Base-by-base conservation (phyloP, 1,139 yeast species). In the Candida tunisiensis region DNA sequence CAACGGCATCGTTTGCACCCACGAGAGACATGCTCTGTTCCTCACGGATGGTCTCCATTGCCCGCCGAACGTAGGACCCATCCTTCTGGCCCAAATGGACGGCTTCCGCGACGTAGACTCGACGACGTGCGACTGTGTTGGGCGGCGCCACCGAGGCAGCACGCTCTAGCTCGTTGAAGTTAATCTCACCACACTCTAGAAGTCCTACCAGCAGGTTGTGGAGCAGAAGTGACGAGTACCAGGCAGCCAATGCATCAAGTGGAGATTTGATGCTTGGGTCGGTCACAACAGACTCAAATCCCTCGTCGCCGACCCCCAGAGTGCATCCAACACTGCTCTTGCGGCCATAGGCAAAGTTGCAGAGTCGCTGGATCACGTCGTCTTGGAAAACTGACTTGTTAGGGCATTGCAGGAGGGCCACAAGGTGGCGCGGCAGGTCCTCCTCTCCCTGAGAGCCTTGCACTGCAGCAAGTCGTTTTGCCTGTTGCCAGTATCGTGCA, bases 221-320 rank as follows among this genome's bases (percentile, higher is more conserved):
- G 9, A 45, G 37, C 16, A 38, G 31, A 18, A 37, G 33, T 29
- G 42, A 35, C 8, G 53, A 40, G 31, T 40, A 37, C 41, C 49
- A 43, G 15, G 47, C 47, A n/a, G 51, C 46, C 28, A 47, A 28
- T 4, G 42, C 41, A 27, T 51, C 56, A 8, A 45, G 34, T 10
- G 45, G 40, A 3, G 51, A 35, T 18, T 41, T 39, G 21, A 49
- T 32, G 10, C 44, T 37, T 21, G 38, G 33, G 30, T 49, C 54
- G 19, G 33, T 26, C 16, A 34, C 26, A 14, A 44, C 41, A 4
- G 47, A 32, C n/a, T n/a, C n/a, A n/a, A n/a, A n/a, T n/a, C n/a
- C n/a, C n/a, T n/a, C n/a, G 26, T 30, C 31, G 17, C 39, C 32
- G 7, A 47, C 47, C 6, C 31, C 32, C 15, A 20, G 25, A 21